Percentiles rank a stretch among this genome's conserved stretches.
Conservation (phyloP, 2,329 filamentous ascomycete species). For the Botryotinia convoluta region DNA sequence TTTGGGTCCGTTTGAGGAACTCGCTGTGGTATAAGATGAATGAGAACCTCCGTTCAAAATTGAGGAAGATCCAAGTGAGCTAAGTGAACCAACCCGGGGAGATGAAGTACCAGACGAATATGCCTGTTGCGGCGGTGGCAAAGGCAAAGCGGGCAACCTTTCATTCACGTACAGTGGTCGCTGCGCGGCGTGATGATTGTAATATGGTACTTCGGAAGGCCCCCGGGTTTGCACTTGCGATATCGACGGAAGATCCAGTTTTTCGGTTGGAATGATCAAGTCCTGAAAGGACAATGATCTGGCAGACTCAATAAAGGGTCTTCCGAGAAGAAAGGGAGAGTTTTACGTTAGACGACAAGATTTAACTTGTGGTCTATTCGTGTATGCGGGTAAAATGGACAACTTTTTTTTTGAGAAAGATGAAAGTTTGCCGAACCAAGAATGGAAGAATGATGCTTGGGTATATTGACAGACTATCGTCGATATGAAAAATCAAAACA, state of each 20-base stretch:
- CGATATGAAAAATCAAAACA: conserved; percentile 19
- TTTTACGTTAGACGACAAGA: conserved; percentile 19
- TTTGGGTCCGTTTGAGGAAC: conserved; percentile 62
- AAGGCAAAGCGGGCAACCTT: conserved; percentile 67
- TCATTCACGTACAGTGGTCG: conserved; percentile 67
- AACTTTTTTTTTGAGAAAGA: conserved; percentile 6
- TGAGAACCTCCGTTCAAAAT: conserved; percentile 53
- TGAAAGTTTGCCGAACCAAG: conserved; percentile 12
- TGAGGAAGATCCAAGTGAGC: conserved; percentile 58
- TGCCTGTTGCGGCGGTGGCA: conserved; percentile 61
- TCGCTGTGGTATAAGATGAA: conserved; percentile 52
- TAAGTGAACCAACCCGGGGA: conserved; percentile 69
- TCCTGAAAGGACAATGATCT: conserved; percentile 35
- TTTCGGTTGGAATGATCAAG: conserved; percentile 61
- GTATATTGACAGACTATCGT: conserved; percentile 23
- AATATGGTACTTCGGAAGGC: conserved; percentile 67
- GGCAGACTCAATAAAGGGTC: conserved; percentile 32
- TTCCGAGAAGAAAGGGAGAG: conserved; percentile 19
- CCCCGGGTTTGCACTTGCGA: conserved; percentile 80
- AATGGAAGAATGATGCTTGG: conserved; percentile 22
- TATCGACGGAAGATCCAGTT: conserved; percentile 90
- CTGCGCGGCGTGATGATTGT: conserved; percentile 64
- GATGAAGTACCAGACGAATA: conserved; percentile 71
- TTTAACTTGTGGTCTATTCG: conserved; percentile 17
- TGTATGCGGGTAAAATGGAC: background rate